Percentiles rank a stretch among this genome's conserved stretches.
Conservation (phyloP, 805 yeast species). For the Sungouiella blattae region DNA sequence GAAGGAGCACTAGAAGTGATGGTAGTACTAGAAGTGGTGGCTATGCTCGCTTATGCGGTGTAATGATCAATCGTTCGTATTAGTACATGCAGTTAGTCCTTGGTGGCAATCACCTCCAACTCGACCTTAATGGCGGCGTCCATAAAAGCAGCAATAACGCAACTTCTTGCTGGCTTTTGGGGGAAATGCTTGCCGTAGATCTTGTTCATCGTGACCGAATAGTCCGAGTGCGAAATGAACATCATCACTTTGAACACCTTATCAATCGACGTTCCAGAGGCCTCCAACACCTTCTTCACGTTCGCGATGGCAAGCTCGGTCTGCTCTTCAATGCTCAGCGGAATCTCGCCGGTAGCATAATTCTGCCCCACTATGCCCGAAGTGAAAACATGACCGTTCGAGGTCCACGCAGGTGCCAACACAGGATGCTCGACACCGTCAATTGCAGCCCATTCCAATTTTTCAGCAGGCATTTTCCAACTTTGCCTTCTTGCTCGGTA, state of each 20-base stretch:
- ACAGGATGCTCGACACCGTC: too few relatives aligned
- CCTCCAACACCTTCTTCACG: constrained; percentile 2
- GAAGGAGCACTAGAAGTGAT: too few relatives aligned
- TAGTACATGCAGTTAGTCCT: too few relatives aligned
- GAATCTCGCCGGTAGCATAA: constrained; percentile 1
- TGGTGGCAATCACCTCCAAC: too few relatives aligned
- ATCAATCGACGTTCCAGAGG: constrained; percentile 1
- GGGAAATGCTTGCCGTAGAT: constrained; percentile 4
- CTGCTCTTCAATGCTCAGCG: constrained; percentile 2
- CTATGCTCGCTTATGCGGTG: background rate
- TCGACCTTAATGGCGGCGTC: constrained; percentile 4
- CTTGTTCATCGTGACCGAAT: constrained; percentile 3
- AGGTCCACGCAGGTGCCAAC: constrained; percentile 12
- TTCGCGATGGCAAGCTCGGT: constrained; percentile 3
- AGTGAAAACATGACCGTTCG: constrained; percentile 12
- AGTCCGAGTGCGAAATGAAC: constrained; percentile 1
- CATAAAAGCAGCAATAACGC: constrained; percentile 4
- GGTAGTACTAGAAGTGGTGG: too few relatives aligned
- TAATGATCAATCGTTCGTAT: background rate
- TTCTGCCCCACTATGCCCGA: constrained; percentile 4
- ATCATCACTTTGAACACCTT: constrained; percentile 5
- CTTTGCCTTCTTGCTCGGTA: too few relatives aligned
- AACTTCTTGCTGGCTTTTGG: constrained; percentile 4
- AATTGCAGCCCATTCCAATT: too few relatives aligned
- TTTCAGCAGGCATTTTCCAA: too few relatives aligned